Base-by-base conservation (phyloP, 805 yeast genomes). In the Blastobotrys parvus region DNA sequence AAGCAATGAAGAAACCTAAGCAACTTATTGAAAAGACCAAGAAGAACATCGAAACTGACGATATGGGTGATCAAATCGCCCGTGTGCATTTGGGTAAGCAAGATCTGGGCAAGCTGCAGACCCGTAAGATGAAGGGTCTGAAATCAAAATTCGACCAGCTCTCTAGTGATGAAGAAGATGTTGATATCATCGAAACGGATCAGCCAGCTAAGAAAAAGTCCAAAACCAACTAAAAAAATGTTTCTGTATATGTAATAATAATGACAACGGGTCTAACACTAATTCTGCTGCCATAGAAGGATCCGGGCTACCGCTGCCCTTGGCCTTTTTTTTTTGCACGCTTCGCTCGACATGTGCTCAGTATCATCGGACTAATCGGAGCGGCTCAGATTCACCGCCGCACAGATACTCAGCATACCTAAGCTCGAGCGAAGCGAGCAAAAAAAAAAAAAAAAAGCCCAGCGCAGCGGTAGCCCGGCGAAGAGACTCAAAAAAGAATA, bases 121-220 rank as follows among this genome's bases (percentile, higher is more conserved):
- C 98, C 4, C 79, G 98, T 68, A 92, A 92, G 78, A 87, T 92
- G 96, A 92, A 92, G 74, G 98, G 98, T 63, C 73, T 92, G 60
- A 92, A 92, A 69, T 73, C 84, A 44, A 78, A 75, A 62, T 89
- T 74, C 56, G 96, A 89, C 61, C 95, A 86, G 65, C 67, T 63
- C 34, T 81, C 72, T 41, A 78, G 69, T 36, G 76, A 68, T 2
- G 75, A 68, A 21, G 57, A 59, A 3, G 68, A 66, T 35, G 34
- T 39, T 15, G 48, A 47, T 25, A 45, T 32, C 18, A 44, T 44
- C 18, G 49, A 45, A 20, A 19, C 37, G 16, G 45, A 6, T 11
- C 18, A 25, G 35, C 42, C 52, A 4, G 21, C 41, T 20, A 48
- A 45, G 42, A 48, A 45, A 42, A n/a, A n/a, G n/a, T n/a, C n/a